phyloP scores from a whole-genome alignment of 2,329 filamentous ascomycete genomes.

The Tolypocladium nubicola region DNA sequence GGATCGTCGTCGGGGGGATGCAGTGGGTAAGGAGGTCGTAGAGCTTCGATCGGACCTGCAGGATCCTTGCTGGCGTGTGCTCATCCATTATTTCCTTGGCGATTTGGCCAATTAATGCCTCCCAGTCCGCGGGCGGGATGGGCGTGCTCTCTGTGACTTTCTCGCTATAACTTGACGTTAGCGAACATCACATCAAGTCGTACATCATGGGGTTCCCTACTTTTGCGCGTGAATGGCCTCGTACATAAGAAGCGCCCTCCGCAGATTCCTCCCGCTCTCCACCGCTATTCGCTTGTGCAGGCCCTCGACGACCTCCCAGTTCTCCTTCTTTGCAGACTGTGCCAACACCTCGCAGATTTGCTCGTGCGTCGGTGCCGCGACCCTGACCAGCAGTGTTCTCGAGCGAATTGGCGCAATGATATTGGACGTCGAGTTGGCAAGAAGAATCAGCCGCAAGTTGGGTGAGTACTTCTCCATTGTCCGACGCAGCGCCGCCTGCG shows the following conservation, averaged over 20 bases:
- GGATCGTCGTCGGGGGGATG: slow-evolving; percentile 86
- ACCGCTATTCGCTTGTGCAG: slow-evolving; percentile 78
- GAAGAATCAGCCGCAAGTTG: slow-evolving; percentile 79
- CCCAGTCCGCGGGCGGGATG: slow-evolving; percentile 95
- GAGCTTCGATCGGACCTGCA: slow-evolving; percentile 84
- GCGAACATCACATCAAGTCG: slow-evolving; percentile 1
- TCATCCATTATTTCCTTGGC: slow-evolving; percentile 92
- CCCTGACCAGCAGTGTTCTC: slow-evolving; percentile 80
- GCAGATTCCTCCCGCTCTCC: slow-evolving; percentile 83
- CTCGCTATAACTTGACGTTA: slow-evolving; percentile 50
- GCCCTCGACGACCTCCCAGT: slow-evolving; percentile 64
- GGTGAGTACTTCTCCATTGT: slow-evolving; percentile 99
- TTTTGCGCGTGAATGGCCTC: slow-evolving; percentile 96
- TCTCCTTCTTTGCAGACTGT: slow-evolving; percentile 63
- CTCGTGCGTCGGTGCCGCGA: slow-evolving; percentile 75
- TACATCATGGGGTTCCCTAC: slow-evolving; percentile 39
- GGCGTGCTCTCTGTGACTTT: slow-evolving; percentile 78
- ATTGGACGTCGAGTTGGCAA: slow-evolving; percentile 94
- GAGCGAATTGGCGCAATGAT: slow-evolving; percentile 98
- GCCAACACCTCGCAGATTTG: slow-evolving; percentile 77
- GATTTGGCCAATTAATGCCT: slow-evolving; percentile 78
- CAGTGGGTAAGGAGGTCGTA: slow-evolving; percentile 96
- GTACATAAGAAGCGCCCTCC: slow-evolving; percentile 88
- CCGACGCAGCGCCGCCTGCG: slow-evolving; percentile 83
- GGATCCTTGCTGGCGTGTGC: slow-evolving; percentile 77